Evolutionary conservation across 441 rosid species (phyloP).

Genomic region (Melastoma candidum): DNA sequence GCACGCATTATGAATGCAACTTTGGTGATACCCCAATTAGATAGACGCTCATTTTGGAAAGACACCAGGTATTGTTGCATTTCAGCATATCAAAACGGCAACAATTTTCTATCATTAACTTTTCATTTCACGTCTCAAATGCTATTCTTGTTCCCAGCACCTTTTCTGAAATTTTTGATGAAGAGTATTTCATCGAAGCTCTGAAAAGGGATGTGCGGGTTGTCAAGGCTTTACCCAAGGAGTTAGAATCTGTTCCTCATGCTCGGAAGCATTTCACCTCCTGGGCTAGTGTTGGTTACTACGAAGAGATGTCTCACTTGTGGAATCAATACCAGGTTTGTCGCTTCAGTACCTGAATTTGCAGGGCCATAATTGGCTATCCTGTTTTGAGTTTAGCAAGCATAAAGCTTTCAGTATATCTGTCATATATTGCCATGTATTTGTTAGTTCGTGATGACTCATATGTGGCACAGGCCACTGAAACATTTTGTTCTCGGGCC

Average conservation of each 20-base stretch:
- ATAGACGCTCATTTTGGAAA: constrained; percentile 89
- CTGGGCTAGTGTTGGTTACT: constrained; percentile 75
- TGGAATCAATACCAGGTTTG: constrained; percentile 69
- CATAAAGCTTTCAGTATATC: too few species aligned
- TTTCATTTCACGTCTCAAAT: constrained; percentile 7
- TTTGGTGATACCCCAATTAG: constrained; percentile 82
- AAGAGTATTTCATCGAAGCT: constrained; percentile 51
- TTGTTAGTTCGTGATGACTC: too few species aligned
- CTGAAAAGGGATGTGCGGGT: constrained; percentile 63
- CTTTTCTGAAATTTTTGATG: constrained; percentile 84
- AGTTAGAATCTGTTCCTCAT: constrained; percentile 57
- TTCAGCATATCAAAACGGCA: constrained; percentile 3
- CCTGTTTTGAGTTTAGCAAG: too few species aligned
- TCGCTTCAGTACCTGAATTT: not conserved
- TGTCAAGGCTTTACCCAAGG: constrained; percentile 65
- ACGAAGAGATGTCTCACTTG: constrained; percentile 61
- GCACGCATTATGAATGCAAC: constrained; percentile 94
- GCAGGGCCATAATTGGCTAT: too few species aligned
- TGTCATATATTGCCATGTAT: too few species aligned
- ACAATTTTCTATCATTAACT: not conserved
- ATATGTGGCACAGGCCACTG: too few species aligned
- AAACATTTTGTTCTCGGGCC: too few species aligned
- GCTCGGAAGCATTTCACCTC: constrained; percentile 90
- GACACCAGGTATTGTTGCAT: constrained; percentile 63
- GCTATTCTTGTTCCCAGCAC: constrained; percentile 33